Conservation (phyloP, 2,329 filamentous ascomycete genomes). For the Trichoderma breve region DNA sequence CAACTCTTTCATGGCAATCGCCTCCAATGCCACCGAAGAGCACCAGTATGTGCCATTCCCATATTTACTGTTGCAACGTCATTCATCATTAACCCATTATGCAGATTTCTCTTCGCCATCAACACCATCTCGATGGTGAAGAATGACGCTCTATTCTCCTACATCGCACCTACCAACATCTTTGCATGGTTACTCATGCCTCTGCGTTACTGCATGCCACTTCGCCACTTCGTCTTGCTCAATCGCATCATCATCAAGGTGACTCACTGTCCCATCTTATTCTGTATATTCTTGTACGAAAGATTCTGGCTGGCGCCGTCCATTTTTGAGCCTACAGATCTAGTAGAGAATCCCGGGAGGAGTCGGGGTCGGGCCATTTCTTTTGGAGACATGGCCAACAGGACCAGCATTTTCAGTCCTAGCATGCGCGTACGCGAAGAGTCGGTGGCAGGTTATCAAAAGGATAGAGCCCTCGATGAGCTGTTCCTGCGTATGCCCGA, state of each 20-base stretch:
- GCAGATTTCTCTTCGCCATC: conserved; percentile 82
- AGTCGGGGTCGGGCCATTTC: conserved; percentile 51
- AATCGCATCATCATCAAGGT: conserved; percentile 91
- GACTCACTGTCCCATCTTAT: conserved; percentile 84
- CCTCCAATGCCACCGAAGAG: conserved; percentile 89
- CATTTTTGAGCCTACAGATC: conserved; percentile 79
- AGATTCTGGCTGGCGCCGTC: conserved; percentile 70
- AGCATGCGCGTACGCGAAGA: conserved; percentile 73
- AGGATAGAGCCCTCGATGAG: conserved; percentile 86
- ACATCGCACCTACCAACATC: conserved; percentile 87
- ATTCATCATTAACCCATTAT: conserved; percentile 18
- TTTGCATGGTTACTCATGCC: conserved; percentile 88
- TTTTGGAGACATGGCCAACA: conserved; percentile 55
- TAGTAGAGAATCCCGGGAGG: conserved; percentile 69
- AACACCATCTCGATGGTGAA: conserved; percentile 98
- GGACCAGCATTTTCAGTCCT: conserved; percentile 70
- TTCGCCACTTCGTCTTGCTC: conserved; percentile 76
- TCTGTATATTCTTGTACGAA: conserved; percentile 85
- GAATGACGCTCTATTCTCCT: conserved; percentile 93
- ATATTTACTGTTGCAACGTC: fast-evolving
- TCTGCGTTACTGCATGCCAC: conserved; percentile 73
- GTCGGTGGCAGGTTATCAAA: conserved; percentile 83
- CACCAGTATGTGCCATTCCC: conserved; percentile 55
- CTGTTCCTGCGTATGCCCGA: conserved; percentile 78
- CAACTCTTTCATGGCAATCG: conserved; percentile 93